phyloP scores from a whole-genome alignment of 2,329 filamentous ascomycete species.

The Pleurostoma richardsiae region DNA sequence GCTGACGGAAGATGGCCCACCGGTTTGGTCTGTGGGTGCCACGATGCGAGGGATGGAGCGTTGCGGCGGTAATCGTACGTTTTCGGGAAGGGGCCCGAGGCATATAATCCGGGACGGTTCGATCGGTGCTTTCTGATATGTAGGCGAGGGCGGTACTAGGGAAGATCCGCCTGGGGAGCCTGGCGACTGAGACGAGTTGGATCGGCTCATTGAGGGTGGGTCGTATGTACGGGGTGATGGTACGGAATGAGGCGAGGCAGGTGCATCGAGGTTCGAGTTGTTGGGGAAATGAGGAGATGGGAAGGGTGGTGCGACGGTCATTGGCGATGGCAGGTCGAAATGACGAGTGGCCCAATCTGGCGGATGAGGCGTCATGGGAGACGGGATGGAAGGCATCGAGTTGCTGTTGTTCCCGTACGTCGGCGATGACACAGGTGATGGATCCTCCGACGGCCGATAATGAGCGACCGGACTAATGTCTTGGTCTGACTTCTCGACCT shows the following conservation, averaged over 20 bases:
- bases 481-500: slow-evolving; percentile 25
- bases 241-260: slow-evolving; percentile 3
- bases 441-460: slow-evolving; percentile 24
- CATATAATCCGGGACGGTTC: slow-evolving; percentile 49
- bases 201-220: slow-evolving; percentile 17
- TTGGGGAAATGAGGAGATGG: slow-evolving; percentile 18
- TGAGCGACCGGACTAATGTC: slow-evolving; percentile 25
- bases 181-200: slow-evolving; percentile 19
- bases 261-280: slow-evolving; percentile 7
- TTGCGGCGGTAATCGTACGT: slow-evolving; percentile 31
- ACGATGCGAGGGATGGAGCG: slow-evolving; percentile 19
- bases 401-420: slow-evolving; percentile 29
- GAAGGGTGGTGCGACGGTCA: slow-evolving; percentile 26
- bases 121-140: slow-evolving; percentile 43
- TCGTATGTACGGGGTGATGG: slow-evolving; percentile 13
- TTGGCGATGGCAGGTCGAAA: slow-evolving; percentile 37
- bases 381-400: slow-evolving; percentile 37
- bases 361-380: slow-evolving; percentile 41
- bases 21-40: slow-evolving; percentile 18
- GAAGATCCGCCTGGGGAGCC: slow-evolving; percentile 18
- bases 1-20: slow-evolving; percentile 10
- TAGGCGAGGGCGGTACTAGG: slow-evolving; percentile 23
- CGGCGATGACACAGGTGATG: slow-evolving; percentile 24
- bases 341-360: slow-evolving; percentile 32
- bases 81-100: slow-evolving; percentile 47